Evolutionary conservation across 768 basidiomycete genomes (phyloP), one percentile per base, ranked within the genome.

Genomic region (Sporobolomyces roseus): DNA sequence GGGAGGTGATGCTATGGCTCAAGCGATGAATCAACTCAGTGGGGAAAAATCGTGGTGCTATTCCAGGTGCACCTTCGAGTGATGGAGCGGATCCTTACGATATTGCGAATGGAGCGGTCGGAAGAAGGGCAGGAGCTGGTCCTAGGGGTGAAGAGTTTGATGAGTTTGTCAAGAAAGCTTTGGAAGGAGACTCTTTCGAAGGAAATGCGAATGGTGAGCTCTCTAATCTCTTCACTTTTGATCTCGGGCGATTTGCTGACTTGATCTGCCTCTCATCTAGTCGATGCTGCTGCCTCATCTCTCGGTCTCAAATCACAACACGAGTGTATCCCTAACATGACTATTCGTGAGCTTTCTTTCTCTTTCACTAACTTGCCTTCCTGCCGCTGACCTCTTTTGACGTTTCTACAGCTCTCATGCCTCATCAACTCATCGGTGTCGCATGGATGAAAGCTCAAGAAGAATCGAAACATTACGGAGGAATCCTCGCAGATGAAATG

Each of bases 371-470:
- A 46, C 13, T 46, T 46, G n/a, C n/a, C n/a, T n/a, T n/a, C n/a
- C n/a, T 46, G 45, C 12, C 45, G 45, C 45, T 46, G 45, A 46
- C 45, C 45, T 46, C 45, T 6, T 23, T 46, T 21, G 12, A 6
- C 12, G 6, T 27, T 38, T 8, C 12, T 17, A n/a, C 30, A 46
- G 45, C 33, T 23, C 23, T 49, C 13, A 36, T 49, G 60, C 45
- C 33, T 14, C 88, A 89, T 76, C 86, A 88, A 73, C 80, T 83
- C 23, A 83, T 89, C 56, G 81, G 80, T 0, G 78, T 79, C 29
- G 73, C 77, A 3, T 88, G 85, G 84, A 86, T 87, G 85, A 61
- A 84, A 3, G n/a, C 54, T 36, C 63, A 68, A 35, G 71, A 72
- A 46, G 55, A 56, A 19, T 36, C 50, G 23, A 68, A 65, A 50